Conservation (phyloP, 371 early-diverging fungal species). For the Rhizopus delemar region DNA sequence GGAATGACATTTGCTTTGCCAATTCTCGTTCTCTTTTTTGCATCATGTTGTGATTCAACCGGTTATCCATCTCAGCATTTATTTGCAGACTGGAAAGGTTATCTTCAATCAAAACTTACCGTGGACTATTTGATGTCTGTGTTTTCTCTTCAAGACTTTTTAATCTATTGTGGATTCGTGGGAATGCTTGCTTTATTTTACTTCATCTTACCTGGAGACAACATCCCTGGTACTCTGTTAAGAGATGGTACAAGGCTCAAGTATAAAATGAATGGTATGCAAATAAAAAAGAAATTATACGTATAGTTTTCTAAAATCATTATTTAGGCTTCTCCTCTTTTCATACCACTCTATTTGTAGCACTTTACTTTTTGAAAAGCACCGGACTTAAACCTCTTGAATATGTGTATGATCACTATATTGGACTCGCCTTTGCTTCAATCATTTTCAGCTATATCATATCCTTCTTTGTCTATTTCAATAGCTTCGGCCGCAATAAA, state of each 20-base stretch:
- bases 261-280: conserved; percentile 78
- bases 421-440: conserved; percentile 72
- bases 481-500: conserved; percentile 68
- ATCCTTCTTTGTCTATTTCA: conserved; percentile 71
- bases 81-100: conserved; percentile 24
- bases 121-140: conserved; percentile 27
- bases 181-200: conserved; percentile 66
- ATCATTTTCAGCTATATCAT: conserved; percentile 67
- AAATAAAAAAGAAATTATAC: neutral
- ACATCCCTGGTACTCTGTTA: conserved; percentile 68
- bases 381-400: conserved; percentile 45
- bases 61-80: conserved; percentile 47
- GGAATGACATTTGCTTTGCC: conserved; percentile 66
- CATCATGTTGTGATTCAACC: conserved; percentile 38
- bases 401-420: conserved; percentile 78
- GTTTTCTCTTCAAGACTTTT: conserved; percentile 55
- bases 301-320: neutral
- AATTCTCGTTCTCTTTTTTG: conserved; percentile 54
- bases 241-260: conserved; percentile 63
- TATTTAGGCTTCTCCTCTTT: conserved; percentile 48
- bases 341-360: conserved; percentile 58
- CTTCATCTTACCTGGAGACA: conserved; percentile 67
- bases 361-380: conserved; percentile 32
- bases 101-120: conserved; percentile 17
- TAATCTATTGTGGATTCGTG: conserved; percentile 69